Conservation (phyloP, 2,329 filamentous ascomycete genomes). For the Apiospora rasikravindrae region DNA sequence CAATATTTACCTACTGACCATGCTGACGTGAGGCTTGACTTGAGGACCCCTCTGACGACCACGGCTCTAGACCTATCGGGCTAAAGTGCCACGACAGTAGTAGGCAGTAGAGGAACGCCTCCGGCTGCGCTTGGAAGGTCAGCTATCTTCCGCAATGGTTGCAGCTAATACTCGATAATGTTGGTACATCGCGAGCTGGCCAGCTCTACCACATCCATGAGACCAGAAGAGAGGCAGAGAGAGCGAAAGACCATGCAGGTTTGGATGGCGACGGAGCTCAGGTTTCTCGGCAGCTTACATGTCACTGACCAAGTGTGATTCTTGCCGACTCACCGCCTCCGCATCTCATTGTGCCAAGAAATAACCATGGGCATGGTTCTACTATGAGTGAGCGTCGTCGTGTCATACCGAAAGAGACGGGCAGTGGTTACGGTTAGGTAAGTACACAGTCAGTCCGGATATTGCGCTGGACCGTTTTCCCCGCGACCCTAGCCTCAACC, state of each 20-base stretch:
- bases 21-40: constrained; percentile 10
- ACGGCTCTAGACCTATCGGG: neutral
- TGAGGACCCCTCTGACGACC: neutral
- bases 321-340: neutral
- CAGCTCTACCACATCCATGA: neutral
- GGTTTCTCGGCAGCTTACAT: neutral
- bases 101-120: neutral
- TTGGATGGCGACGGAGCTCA: neutral
- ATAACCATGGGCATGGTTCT: neutral
- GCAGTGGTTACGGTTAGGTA: neutral
- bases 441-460: neutral
- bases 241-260: neutral
- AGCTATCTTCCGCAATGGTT: neutral
- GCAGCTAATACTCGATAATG: neutral
- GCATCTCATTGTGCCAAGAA: neutral
- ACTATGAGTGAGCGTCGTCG: neutral
- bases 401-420: neutral
- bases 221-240: neutral
- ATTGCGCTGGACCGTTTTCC: neutral
- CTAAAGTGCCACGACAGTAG: neutral
- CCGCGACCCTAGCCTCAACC: neutral
- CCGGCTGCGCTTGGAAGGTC: neutral
- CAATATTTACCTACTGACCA: neutral
- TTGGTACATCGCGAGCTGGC: neutral
- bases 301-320: neutral